Evolutionary conservation across 2,329 filamentous ascomycete species (phyloP), one percentile per base, ranked within the genome.

Genomic region (Fusarium poae): DNA sequence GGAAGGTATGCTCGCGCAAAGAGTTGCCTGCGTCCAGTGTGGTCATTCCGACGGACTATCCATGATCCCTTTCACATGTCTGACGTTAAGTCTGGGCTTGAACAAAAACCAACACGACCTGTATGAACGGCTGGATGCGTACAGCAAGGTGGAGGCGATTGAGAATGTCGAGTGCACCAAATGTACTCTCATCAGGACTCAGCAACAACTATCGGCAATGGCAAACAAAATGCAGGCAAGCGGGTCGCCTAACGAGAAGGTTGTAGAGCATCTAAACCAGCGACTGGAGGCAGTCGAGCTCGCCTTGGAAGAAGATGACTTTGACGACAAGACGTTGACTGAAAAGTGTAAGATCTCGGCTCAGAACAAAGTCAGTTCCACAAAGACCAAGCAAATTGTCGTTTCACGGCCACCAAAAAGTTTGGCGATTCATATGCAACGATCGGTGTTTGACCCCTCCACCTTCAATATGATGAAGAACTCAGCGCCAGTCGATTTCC

Each of bases 41-140:
- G 93, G 93, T 10, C 91, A 92, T 79, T 94, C 93, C 0, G 94
- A 97, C 73, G 94, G 94, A 2, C 84, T 97, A 16, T 94, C 92
- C 2, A 88, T 98, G 81, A 97, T 93, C 21, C 93, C 94, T 0
- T 98, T 98, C 83, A 97, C 96, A 76, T 97, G 94, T 75, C 82
- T 98, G 46, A 97, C 95, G 0, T 87, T 98, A 1, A 93, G 91
- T 35, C 87, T 98, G 3, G 92, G 92, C 1, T 81, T 85, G 7
- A 84, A 85, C 48, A 85, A 84, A 67, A 76, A 79, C 30, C 82
- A 85, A 20, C 92, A 94, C 74, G 87, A 93, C 64, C 81, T 98
- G 1, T 89, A 89, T 59, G 90, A 96, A 62, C 91, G 93, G 57
- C 81, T 99, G 21, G 91, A 97, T 75, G 89, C 93, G 23, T 97